These are phyloP conservation scores for Microbotryum silenes-acaulis DNA, from an alignment of 1,284 basidiomycete genomes.

Conservation along the genomic window DNA sequence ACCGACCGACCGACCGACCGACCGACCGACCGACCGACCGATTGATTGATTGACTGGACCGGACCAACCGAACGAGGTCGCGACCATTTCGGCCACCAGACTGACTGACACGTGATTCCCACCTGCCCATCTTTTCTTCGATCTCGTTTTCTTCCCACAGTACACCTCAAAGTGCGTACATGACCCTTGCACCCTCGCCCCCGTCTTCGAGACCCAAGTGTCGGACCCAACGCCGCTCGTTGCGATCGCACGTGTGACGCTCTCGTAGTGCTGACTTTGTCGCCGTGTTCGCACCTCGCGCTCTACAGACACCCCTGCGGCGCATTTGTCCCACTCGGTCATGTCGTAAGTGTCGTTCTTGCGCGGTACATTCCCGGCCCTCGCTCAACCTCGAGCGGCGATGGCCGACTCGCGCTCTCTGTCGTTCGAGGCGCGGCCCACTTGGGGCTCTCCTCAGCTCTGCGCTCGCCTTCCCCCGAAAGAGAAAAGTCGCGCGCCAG, in stretches of 20 bases:
- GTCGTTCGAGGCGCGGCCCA: neutral
- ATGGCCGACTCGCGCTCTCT: neutral
- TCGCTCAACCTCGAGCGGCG: neutral
- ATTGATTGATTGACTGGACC: too few species aligned
- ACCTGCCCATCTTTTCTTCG: neutral
- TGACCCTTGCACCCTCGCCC: too few species aligned
- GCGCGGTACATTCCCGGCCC: too few species aligned
- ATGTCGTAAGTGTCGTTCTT: constrained; percentile 21
- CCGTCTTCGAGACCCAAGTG: too few species aligned
- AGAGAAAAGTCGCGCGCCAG: constrained; percentile 1
- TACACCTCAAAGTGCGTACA: constrained; percentile 17
- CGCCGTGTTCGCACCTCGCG: too few species aligned
- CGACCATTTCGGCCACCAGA: neutral
- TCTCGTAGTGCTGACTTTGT: too few species aligned
- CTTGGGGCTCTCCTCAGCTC: neutral
- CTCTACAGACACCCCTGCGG: constrained; percentile 29
- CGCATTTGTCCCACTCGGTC: constrained; percentile 25
- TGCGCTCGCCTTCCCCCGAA: constrained; percentile 1
- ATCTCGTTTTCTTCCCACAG: neutral
- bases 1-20: too few species aligned
- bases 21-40: too few species aligned
- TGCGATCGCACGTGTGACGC: too few species aligned
- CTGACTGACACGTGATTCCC: neutral
- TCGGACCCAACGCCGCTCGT: too few species aligned
- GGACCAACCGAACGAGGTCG: neutral